These are phyloP conservation scores for Fusarium burgessii DNA, from an alignment of 2,329 filamentous ascomycete genomes.

Conservation along the genomic window DNA sequence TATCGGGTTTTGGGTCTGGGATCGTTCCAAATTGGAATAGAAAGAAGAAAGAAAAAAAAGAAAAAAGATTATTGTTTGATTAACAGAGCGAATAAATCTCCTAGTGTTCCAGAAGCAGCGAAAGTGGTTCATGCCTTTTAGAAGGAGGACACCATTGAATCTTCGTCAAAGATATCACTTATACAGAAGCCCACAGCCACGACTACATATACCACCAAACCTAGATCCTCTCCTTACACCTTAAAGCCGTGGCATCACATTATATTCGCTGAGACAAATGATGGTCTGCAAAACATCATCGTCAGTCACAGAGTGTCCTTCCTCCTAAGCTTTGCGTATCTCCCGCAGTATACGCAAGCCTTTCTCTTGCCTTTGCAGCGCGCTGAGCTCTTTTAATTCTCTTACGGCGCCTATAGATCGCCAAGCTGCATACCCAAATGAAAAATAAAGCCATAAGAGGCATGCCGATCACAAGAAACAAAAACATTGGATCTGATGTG, in stretches of 20 bases:
- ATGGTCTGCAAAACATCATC: rapidly evolving
- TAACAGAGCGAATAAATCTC: not conserved
- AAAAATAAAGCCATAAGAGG: not conserved
- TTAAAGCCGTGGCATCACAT: not conserved
- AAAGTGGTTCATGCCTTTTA: rapidly evolving
- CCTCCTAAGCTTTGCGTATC: not conserved
- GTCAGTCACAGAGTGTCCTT: not conserved
- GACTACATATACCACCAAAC: not conserved
- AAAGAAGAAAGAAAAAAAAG: too few relatives aligned
- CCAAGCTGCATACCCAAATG: not conserved
- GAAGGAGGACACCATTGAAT: not conserved
- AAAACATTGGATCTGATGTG: not conserved
- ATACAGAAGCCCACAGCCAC: not conserved
- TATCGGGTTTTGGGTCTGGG: not conserved
- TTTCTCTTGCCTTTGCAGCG: not conserved
- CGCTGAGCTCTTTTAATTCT: not conserved
- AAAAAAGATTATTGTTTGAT: not conserved
- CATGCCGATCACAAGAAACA: not conserved
- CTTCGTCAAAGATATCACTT: not conserved
- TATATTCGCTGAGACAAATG: rapidly evolving
- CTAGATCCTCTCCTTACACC: not conserved
- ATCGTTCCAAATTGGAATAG: not conserved
- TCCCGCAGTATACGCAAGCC: not conserved
- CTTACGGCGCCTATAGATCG: not conserved
- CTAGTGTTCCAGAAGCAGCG: rapidly evolving